Evolutionary conservation across 2,329 filamentous ascomycete species (phyloP), one percentile per base, ranked within the genome.

Genomic region (Graphium sp.): DNA sequence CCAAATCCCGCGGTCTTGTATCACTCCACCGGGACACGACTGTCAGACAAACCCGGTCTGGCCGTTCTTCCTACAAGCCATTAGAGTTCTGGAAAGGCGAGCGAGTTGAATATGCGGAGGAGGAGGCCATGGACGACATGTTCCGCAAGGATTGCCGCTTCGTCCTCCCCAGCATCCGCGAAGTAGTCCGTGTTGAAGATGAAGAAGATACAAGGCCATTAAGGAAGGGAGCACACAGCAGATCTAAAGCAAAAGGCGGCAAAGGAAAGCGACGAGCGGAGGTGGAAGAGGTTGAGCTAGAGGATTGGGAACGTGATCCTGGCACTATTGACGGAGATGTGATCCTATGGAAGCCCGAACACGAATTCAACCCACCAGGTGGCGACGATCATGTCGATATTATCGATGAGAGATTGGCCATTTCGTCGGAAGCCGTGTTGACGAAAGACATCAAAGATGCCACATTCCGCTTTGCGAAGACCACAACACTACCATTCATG

Each of bases 1-100:
- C 66, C 29, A 66, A 59, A 40, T 51, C 56, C 22, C 60, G 63
- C 13, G 64, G 66, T 2, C 52, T 72, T 8, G 57, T 69, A 15
- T 66, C 65, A 28, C 46, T 60, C 29, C 59, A 62, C 23, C 55
- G 55, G 18, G 56, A 57, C 7, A 48, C 55, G 2, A 61, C 72
- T 30, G 56, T 67, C 35, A 59, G 60, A 18, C 66, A 61, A 24
- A 80, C 75, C 28, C 74, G 83, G 30, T 87, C 77, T 9, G 85
- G 83, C 3, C 71, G 89, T 32, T 69, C 72, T 29, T 82, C 80
- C 7, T 74, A 82, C 35, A 70, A 71, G 34, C 89, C 85, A 1
- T 53, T 94, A 19, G 72, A 81, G 16, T 92, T 67, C 46, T 95
- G 87, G 87, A 74, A 74, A 41, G 84, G 84, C 38, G 87, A 95